Percentiles rank a stretch among this genome's conserved stretches.
phyloP scores from a whole-genome alignment of 768 basidiomycete genomes.

The Clitopilus hobsonii region DNA sequence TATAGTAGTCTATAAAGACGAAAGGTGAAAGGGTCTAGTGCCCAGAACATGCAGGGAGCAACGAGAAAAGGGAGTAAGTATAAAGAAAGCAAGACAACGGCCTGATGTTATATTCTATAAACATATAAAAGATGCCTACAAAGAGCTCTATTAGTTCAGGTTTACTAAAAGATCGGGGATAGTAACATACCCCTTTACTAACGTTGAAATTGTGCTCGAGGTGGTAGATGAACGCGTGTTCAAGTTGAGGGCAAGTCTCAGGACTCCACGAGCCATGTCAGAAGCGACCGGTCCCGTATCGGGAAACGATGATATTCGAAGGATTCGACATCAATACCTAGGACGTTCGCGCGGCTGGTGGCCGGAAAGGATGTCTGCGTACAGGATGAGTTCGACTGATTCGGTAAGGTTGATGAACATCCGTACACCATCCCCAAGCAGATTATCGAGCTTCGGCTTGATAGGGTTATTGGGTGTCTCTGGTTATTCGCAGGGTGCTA shows the following conservation, averaged over 20 bases:
- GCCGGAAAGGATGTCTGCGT: slow-evolving; percentile 51
- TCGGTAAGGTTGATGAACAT: slow-evolving; percentile 87
- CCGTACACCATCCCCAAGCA: slow-evolving; percentile 67
- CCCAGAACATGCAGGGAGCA: too few relatives aligned
- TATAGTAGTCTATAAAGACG: slow-evolving; percentile 30
- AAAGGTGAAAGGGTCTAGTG: too few relatives aligned
- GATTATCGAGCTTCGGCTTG: slow-evolving; percentile 67
- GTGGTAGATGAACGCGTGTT: slow-evolving; percentile 63
- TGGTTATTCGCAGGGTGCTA: slow-evolving; percentile 81
- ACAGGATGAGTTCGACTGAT: slow-evolving; percentile 67
- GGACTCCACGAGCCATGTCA: slow-evolving; percentile 63
- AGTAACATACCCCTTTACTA: neutral
- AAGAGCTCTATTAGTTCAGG: slow-evolving; percentile 39
- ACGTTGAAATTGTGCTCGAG: slow-evolving; percentile 9
- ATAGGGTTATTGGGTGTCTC: slow-evolving; percentile 57
- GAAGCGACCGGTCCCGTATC: slow-evolving; percentile 68
- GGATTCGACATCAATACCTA: slow-evolving; percentile 47
- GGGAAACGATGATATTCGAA: slow-evolving; percentile 79
- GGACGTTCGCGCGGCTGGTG: slow-evolving; percentile 44
- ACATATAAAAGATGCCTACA: too few relatives aligned
- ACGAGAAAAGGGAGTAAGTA: too few relatives aligned
- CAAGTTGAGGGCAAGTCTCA: slow-evolving; percentile 75
- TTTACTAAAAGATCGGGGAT: slow-evolving; percentile 50
- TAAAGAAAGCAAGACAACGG: too few relatives aligned
- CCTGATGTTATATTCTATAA: too few relatives aligned